Conservation (phyloP, 2,329 filamentous ascomycete species). For the Nigrospora osmanthi region DNA sequence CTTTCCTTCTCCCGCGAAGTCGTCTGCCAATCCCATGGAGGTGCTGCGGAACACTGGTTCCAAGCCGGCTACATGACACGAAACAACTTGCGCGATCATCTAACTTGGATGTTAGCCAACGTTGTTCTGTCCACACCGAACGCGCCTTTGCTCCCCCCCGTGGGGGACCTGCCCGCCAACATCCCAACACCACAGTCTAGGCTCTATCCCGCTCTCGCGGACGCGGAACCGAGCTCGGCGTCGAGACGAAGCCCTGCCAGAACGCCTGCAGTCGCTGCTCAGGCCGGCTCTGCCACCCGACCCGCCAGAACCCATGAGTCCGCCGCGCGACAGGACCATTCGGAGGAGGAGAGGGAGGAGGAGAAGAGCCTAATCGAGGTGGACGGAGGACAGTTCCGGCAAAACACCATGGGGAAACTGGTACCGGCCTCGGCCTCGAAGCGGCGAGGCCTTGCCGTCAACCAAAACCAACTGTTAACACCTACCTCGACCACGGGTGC, state of each 20-base stretch:
- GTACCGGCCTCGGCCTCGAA: constrained; percentile 34
- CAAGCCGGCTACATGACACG: constrained; percentile 50
- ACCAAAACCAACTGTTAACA: constrained; percentile 32
- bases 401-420: constrained; percentile 35
- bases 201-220: constrained; percentile 4
- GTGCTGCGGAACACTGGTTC: constrained; percentile 24
- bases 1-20: background rate
- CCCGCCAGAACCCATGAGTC: constrained; percentile 13
- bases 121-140: constrained; percentile 29
- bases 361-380: constrained; percentile 10
- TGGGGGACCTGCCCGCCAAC: constrained; percentile 14
- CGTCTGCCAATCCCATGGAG: constrained; percentile 18
- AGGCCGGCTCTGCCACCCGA: constrained; percentile 6
- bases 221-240: background rate
- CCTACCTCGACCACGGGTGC: constrained; percentile 26
- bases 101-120: constrained; percentile 49
- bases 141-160: constrained; percentile 27
- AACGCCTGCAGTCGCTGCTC: constrained; percentile 3
- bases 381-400: constrained; percentile 10
- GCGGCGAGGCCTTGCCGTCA: constrained; percentile 34
- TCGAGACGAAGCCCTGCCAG: background rate
- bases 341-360: constrained; percentile 11
- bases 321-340: constrained; percentile 7
- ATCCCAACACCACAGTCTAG: constrained; percentile 12
- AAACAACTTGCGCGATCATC: constrained; percentile 50